phyloP scores from a whole-genome alignment of 805 yeast genomes.

The Lachancea quebecensis region DNA sequence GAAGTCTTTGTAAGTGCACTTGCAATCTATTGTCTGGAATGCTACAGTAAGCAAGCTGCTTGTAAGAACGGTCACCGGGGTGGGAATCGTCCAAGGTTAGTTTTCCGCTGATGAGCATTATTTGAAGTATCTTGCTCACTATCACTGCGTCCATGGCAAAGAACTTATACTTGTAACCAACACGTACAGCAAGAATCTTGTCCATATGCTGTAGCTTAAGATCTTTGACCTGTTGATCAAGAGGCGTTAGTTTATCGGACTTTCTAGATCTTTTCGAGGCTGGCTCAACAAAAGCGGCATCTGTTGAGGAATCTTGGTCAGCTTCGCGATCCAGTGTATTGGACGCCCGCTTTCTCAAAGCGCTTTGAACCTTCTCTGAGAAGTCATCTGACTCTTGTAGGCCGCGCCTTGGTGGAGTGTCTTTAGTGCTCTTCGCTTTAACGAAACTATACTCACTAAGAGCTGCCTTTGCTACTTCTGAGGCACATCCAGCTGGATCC shows the following conservation, averaged over 20 bases:
- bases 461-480: neutral
- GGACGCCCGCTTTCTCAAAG: slow-evolving; percentile 1
- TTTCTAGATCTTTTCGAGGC: slow-evolving; percentile 2
- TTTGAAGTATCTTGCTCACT: slow-evolving; percentile 60
- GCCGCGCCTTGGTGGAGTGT: neutral
- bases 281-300: neutral
- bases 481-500: neutral
- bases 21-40: slow-evolving; percentile 75
- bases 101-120: slow-evolving; percentile 69
- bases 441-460: neutral
- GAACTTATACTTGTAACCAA: slow-evolving; percentile 86
- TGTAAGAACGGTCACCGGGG: slow-evolving; percentile 43
- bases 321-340: neutral
- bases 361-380: neutral
- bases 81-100: slow-evolving; percentile 44
- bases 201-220: slow-evolving; percentile 56
- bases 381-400: neutral
- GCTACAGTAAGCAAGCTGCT: slow-evolving; percentile 72
- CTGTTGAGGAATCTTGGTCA: slow-evolving; percentile 2
- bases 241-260: slow-evolving; percentile 48
- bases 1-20: slow-evolving; percentile 65
- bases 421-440: neutral
- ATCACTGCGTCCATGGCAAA: slow-evolving; percentile 76
- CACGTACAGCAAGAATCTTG: slow-evolving; percentile 73
- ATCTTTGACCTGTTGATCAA: slow-evolving; percentile 70